A percentile compares a stretch with the other conserved stretches of the same genome.
These are phyloP conservation scores for Rhizopogon rudus DNA, from an alignment of 768 basidiomycete genomes.

Conservation along the genomic window DNA sequence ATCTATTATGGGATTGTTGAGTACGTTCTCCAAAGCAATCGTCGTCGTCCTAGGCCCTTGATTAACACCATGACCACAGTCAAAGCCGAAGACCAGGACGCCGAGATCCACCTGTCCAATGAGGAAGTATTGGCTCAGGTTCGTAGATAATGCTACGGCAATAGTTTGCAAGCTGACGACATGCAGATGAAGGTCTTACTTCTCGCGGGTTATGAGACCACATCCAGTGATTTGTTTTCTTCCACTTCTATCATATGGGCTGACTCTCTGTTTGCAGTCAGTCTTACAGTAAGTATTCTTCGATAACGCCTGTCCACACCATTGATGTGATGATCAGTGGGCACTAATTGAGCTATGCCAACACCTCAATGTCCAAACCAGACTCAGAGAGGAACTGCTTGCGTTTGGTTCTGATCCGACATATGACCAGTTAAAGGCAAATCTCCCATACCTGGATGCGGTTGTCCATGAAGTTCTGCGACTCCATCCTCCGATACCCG, in stretches of 20 bases:
- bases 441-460: constrained; percentile 54
- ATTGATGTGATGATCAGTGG: constrained; percentile 31
- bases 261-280: neutral
- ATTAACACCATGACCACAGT: constrained; percentile 17
- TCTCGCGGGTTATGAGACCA: too few species aligned
- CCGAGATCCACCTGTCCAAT: constrained; percentile 12
- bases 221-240: too few species aligned
- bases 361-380: constrained; percentile 29
- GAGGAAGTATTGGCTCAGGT: neutral
- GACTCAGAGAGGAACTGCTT: constrained; percentile 49
- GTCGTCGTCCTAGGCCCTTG: constrained; percentile 4
- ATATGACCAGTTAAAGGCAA: constrained; percentile 47
- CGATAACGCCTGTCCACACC: neutral
- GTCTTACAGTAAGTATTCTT: neutral
- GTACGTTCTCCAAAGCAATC: neutral
- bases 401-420: constrained; percentile 40
- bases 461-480: constrained; percentile 42
- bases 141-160: neutral
- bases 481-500: constrained; percentile 35
- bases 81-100: constrained; percentile 26
- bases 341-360: constrained; percentile 51
- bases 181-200: constrained; percentile 1
- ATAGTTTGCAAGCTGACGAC: neutral
- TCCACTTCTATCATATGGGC: too few species aligned
- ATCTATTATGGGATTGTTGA: constrained; percentile 9